Base-by-base conservation (phyloP, 1,284 basidiomycete species). In the Leccinum fallax region DNA sequence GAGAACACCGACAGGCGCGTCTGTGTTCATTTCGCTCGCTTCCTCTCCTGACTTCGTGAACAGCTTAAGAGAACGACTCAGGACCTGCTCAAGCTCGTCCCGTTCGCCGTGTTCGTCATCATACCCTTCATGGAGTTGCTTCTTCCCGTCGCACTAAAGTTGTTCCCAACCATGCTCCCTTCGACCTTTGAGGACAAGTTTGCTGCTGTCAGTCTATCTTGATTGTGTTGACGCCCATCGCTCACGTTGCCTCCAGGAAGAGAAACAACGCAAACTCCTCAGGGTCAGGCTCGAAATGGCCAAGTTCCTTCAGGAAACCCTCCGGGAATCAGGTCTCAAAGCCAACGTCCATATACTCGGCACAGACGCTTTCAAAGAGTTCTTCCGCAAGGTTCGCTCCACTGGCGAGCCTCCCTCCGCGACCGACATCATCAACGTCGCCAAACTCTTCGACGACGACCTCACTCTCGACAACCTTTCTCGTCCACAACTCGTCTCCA, bases 101-200 rank as follows among this genome's bases (percentile, higher is more conserved):
- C 97, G 2, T 99, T 99, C 77, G 87, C 93, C 11, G 94, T 95
- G 57, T 98, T 99, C 79, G 77, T 99, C 63, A 83, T 98, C 70
- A 93, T 99, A 9, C 97, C 97, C 1, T 98, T 98, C 82, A 98
- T 98, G 93, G 97, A 99, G 75, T 76, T 99, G 26, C 83, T 99
- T n/a, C 85, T 99, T 2, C 97, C 97, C 3, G 93, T 99, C 38
- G 95, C 95, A 0, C 85, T 99, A 69, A 97, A 97, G 77, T 80
- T 99, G 56, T 99, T 99, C 86, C 97, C 97, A 28, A 98, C 95
- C 78, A 98, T 99, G 95, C 86, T 99, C 5, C 97, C 97, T 0
- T 96, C 94, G 1, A 99, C 97, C 0, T 99, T 99, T 65, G 95
- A 98, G 76, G 96, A 98, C 81, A 97, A 98, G 77, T 97, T 92